phyloP scores from a whole-genome alignment of 495 filamentous ascomycete species.

The Talaromyces liani region DNA sequence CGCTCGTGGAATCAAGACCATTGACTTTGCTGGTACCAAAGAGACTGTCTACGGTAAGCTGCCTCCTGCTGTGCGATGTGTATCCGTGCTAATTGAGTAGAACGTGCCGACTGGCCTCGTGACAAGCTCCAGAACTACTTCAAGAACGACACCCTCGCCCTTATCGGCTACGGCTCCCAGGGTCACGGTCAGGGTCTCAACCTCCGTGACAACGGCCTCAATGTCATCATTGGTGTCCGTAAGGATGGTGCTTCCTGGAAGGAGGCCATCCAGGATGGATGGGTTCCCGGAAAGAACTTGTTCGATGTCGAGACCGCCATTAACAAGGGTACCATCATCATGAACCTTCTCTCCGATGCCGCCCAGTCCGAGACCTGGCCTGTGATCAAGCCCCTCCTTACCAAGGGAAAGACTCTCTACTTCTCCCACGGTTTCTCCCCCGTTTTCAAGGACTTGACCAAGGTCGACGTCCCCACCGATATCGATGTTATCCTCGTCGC shows the following conservation, averaged over 20 bases:
- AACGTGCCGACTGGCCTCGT: constrained; percentile 95
- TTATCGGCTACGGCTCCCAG: constrained; percentile 99
- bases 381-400: constrained; percentile 90
- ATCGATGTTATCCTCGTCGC: constrained; percentile 99
- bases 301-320: constrained; percentile 97
- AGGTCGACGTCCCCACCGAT: constrained; percentile 90
- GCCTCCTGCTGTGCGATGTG: neutral
- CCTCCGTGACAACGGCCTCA: constrained; percentile 96
- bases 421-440: constrained; percentile 99
- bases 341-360: constrained; percentile 97
- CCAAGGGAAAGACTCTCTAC: constrained; percentile 99
- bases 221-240: constrained; percentile 96
- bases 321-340: constrained; percentile 85
- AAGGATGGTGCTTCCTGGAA: constrained; percentile 98
- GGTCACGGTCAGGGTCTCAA: constrained; percentile 98
- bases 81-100: constrained; percentile 31
- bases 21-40: constrained; percentile 86
- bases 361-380: constrained; percentile 99
- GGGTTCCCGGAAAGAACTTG: constrained; percentile 95
- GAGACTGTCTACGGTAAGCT: constrained; percentile 83
- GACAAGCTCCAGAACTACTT: constrained; percentile 99
- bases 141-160: constrained; percentile 98
- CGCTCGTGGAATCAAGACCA: constrained; percentile 42
- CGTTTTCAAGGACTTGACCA: constrained; percentile 98
- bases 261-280: constrained; percentile 93